These are phyloP conservation scores for Boletus barrowsii DNA, from an alignment of 768 basidiomycete species.

Conservation along the genomic window DNA sequence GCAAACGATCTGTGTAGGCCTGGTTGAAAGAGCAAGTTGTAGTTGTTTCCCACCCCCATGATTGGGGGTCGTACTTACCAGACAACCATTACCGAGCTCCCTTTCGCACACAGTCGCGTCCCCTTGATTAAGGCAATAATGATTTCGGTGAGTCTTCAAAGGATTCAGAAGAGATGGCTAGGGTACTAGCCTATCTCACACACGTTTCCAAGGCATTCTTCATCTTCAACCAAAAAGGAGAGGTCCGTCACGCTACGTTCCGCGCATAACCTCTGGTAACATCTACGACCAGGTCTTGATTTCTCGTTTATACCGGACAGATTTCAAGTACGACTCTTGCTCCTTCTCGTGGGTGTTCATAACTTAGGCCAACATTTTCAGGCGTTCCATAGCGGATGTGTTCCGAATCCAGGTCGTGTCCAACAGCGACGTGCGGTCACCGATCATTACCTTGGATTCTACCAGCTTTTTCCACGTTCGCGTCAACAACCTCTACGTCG, in stretches of 20 bases:
- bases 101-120: slow-evolving; percentile 4
- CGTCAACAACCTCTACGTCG: slow-evolving; percentile 92
- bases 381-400: slow-evolving; percentile 95
- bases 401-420: slow-evolving; percentile 99
- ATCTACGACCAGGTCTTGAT: slow-evolving; percentile 72
- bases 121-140: slow-evolving; percentile 34
- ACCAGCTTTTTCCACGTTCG: slow-evolving; percentile 99
- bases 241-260: slow-evolving; percentile 54
- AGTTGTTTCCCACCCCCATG: not conserved
- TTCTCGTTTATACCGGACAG: slow-evolving; percentile 91
- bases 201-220: slow-evolving; percentile 80
- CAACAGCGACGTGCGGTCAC: slow-evolving; percentile 93
- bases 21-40: not conserved
- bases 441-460: slow-evolving; percentile 95
- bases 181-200: slow-evolving; percentile 1
- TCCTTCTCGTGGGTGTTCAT: not conserved
- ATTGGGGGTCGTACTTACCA: not conserved
- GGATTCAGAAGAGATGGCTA: not conserved
- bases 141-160: slow-evolving; percentile 43
- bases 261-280: not conserved
- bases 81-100: not conserved
- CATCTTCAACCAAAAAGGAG: slow-evolving; percentile 99
- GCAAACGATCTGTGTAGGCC: not conserved
- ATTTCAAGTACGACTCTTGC: slow-evolving; percentile 76
- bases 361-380: slow-evolving; percentile 30